Conservation (phyloP, 805 yeast species). For the Torulaspora maleeae region DNA sequence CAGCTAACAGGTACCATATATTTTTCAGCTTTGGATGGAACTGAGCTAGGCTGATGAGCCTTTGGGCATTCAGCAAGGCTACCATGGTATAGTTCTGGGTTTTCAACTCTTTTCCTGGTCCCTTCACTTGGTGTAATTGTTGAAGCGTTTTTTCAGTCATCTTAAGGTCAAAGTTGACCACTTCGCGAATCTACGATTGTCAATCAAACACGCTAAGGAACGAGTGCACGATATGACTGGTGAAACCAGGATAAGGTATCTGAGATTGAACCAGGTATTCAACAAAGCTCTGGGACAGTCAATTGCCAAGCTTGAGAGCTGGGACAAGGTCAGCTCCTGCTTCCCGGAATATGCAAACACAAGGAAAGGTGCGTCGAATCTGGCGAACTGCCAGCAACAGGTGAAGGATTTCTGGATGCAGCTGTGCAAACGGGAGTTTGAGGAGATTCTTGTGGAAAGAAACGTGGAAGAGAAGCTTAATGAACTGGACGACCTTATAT, state of each 20-base stretch:
- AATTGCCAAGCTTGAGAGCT: conserved; percentile 42
- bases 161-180: neutral
- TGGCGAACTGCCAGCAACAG: conserved; percentile 49
- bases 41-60: conserved; percentile 28
- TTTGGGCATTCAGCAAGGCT: conserved; percentile 26
- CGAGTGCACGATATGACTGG: conserved; percentile 1
- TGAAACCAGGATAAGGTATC: conserved; percentile 40
- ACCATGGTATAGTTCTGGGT: conserved; percentile 11
- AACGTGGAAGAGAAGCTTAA: conserved; percentile 36
- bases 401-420: conserved; percentile 49
- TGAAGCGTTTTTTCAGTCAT: too few species aligned
- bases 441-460: conserved; percentile 48
- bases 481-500: conserved; percentile 39
- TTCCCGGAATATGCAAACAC: conserved; percentile 50
- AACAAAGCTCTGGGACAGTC: conserved; percentile 52
- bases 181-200: neutral
- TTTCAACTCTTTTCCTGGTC: neutral
- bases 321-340: conserved; percentile 49
- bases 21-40: conserved; percentile 49
- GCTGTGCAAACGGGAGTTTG: conserved; percentile 49
- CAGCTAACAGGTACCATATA: conserved; percentile 75
- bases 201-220: neutral
- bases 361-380: conserved; percentile 42
- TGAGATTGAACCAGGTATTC: conserved; percentile 47
- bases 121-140: too few species aligned